Conservation (phyloP, 306 rosid species). For the Pyrus pyrifolia region DNA sequence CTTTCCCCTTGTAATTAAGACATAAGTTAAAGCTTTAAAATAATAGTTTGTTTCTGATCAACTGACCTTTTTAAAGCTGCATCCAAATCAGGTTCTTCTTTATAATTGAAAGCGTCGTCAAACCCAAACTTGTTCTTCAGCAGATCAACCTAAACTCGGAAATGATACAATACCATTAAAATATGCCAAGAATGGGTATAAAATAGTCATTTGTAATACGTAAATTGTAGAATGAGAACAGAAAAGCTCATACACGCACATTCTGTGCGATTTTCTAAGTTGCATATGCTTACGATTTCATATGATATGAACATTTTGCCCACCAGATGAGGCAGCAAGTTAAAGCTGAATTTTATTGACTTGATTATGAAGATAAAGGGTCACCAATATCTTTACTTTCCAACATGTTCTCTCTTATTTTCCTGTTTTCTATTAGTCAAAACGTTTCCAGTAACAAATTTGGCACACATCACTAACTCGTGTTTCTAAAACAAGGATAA, state of each 20-base stretch:
- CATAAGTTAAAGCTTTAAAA: neutral
- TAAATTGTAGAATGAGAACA: neutral
- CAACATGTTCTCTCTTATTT: neutral
- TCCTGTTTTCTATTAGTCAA: neutral
- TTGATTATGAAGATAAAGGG: neutral
- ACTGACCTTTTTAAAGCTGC: constrained; percentile 27
- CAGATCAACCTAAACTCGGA: constrained; percentile 14
- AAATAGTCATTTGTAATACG: neutral
- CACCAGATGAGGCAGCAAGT: neutral
- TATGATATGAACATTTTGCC: neutral
- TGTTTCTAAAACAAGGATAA: neutral
- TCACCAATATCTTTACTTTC: neutral
- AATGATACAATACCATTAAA: neutral
- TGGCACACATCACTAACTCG: neutral
- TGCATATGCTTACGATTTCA: neutral
- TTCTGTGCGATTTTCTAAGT: neutral
- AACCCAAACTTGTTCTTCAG: constrained; percentile 32
- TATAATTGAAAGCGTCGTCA: constrained; percentile 33
- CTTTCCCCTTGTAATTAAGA: neutral
- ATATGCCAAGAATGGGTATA: neutral
- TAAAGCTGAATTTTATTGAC: neutral
- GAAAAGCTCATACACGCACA: neutral
- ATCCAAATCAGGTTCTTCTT: constrained; percentile 22
- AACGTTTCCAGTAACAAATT: neutral
- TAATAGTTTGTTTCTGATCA: neutral